These are phyloP conservation scores for Boletus speciosus DNA, from an alignment of 768 basidiomycete genomes.

Conservation along the genomic window DNA sequence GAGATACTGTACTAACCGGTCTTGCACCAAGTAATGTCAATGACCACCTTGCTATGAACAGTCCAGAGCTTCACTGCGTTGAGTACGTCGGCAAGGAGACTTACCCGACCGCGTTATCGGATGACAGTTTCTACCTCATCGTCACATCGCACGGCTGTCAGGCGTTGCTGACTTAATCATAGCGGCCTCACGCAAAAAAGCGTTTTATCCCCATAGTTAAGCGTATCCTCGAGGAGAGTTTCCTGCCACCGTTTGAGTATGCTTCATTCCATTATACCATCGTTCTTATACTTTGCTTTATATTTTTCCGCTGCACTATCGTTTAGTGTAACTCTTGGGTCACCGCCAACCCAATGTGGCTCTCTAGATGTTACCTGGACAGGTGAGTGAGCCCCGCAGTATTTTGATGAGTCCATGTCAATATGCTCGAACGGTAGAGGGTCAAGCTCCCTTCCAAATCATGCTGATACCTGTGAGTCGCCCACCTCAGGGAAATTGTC, in stretches of 20 bases:
- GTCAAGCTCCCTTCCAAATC: slow-evolving; percentile 49
- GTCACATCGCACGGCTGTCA: background rate
- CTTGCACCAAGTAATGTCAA: too few relatives aligned
- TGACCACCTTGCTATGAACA: too few relatives aligned
- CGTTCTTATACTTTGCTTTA: slow-evolving; percentile 19
- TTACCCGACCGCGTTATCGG: background rate
- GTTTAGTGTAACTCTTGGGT: slow-evolving; percentile 49
- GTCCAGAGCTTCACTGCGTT: background rate
- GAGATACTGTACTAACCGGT: too few relatives aligned
- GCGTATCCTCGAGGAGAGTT: slow-evolving; percentile 7
- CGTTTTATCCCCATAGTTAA: slow-evolving; percentile 3
- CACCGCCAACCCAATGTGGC: slow-evolving; percentile 57
- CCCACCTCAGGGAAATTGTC: background rate
- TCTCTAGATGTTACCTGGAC: slow-evolving; percentile 58
- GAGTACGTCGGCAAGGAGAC: background rate
- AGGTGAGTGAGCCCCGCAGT: slow-evolving; percentile 39
- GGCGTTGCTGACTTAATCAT: slow-evolving; percentile 20
- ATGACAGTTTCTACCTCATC: background rate
- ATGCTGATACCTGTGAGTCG: slow-evolving; percentile 49
- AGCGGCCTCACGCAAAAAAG: slow-evolving; percentile 2
- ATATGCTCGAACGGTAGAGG: slow-evolving; percentile 39
- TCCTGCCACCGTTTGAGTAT: slow-evolving; percentile 22
- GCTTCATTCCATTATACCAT: slow-evolving; percentile 25
- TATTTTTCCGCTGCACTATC: slow-evolving; percentile 22
- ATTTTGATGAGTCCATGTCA: background rate